Evolutionary conservation across 1,139 yeast species (phyloP).

Genomic region (Yamadazyma buinensis): DNA sequence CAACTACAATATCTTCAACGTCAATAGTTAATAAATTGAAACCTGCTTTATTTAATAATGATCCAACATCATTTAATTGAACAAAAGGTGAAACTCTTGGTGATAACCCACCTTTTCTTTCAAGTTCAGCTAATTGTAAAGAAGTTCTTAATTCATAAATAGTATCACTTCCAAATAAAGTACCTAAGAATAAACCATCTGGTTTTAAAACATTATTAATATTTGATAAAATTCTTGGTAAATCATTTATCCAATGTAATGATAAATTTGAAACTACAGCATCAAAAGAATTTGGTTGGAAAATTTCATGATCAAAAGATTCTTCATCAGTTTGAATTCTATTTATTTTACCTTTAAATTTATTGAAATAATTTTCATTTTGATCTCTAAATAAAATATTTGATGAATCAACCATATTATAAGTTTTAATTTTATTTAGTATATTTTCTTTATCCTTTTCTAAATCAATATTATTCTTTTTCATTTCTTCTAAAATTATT

Average conservation of each 20-base stretch:
- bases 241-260: slow-evolving; percentile 82
- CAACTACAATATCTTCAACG: slow-evolving; percentile 76
- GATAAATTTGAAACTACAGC: slow-evolving; percentile 73
- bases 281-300: slow-evolving; percentile 51
- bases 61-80: slow-evolving; percentile 73
- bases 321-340: slow-evolving; percentile 69
- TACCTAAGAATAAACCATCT: slow-evolving; percentile 79
- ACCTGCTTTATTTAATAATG: slow-evolving; percentile 68
- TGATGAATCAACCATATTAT: slow-evolving; percentile 70
- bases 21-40: slow-evolving; percentile 80
- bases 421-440: slow-evolving; percentile 48
- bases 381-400: slow-evolving; percentile 50
- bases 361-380: slow-evolving; percentile 28
- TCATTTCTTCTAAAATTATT: slow-evolving; percentile 13
- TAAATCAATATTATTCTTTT: slow-evolving; percentile 20
- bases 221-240: slow-evolving; percentile 59
- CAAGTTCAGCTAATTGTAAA: slow-evolving; percentile 77
- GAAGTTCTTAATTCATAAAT: slow-evolving; percentile 76
- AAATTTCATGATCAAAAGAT: slow-evolving; percentile 36
- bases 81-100: slow-evolving; percentile 82
- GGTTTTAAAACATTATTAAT: slow-evolving; percentile 66
- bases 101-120: slow-evolving; percentile 73
- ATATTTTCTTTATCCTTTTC: slow-evolving; percentile 52
- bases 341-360: slow-evolving; percentile 40
- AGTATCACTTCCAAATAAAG: slow-evolving; percentile 85